phyloP scores from a whole-genome alignment of 306 rosid species.

The Gastrolobium villosum region DNA sequence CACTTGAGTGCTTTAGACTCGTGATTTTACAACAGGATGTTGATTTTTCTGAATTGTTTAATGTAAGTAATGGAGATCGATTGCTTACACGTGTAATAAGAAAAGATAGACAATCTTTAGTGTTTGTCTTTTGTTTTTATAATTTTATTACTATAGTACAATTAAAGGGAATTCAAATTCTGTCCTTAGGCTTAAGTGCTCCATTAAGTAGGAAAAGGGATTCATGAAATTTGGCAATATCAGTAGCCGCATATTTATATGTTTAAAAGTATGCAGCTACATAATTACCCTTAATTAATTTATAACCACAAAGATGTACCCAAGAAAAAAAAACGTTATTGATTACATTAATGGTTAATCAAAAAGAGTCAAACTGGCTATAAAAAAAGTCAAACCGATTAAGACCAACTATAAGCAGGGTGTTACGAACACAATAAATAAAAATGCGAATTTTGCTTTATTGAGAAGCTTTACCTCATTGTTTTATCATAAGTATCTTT shows the following conservation, averaged over 20 bases:
- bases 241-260: constrained; percentile 24
- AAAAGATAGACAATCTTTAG: constrained; percentile 47
- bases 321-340: background rate
- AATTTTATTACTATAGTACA: constrained; percentile 31
- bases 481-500: too few relatives aligned
- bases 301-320: background rate
- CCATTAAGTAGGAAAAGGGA: constrained; percentile 45
- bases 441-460: too few relatives aligned
- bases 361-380: constrained; percentile 29
- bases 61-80: constrained; percentile 52
- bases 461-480: too few relatives aligned
- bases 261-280: constrained; percentile 19
- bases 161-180: constrained; percentile 32
- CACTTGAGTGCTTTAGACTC: constrained; percentile 54
- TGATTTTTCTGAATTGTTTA: constrained; percentile 40
- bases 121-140: constrained; percentile 45
- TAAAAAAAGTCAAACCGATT: constrained; percentile 20
- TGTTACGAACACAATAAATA: too few relatives aligned
- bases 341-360: background rate
- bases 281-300: constrained; percentile 9
- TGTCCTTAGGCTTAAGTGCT: constrained; percentile 52
- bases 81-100: constrained; percentile 54
- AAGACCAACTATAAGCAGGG: background rate
- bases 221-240: constrained; percentile 50
- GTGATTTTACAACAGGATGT: constrained; percentile 48